These are phyloP conservation scores for Teratosphaeria pseudoeucalypti DNA, from an alignment of 2,329 filamentous ascomycete species.

Conservation along the genomic window DNA sequence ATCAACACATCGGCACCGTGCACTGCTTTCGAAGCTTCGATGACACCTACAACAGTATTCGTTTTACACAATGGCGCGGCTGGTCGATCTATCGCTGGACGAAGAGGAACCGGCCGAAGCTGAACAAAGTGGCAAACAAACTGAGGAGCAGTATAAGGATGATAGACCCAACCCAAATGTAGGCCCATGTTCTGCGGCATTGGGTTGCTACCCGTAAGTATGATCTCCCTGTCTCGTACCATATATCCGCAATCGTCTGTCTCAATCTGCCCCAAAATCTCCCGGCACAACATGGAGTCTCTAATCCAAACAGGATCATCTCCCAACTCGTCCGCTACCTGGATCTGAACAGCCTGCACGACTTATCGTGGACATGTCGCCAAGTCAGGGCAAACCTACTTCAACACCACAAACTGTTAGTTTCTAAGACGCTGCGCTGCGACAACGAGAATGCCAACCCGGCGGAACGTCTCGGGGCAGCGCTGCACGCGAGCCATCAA, in stretches of 20 bases:
- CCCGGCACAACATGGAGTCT: not conserved
- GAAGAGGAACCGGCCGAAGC: constrained; percentile 13
- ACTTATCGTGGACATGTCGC: constrained; percentile 71
- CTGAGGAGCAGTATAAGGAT: constrained; percentile 7
- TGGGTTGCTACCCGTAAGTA: constrained; percentile 56
- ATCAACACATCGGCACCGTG: not conserved
- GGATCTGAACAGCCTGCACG: constrained; percentile 79
- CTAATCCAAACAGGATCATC: constrained; percentile 51
- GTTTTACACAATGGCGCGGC: constrained; percentile 30
- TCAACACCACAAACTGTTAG: constrained; percentile 64
- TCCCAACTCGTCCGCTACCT: constrained; percentile 64
- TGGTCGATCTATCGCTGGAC: constrained; percentile 34
- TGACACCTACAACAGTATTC: not conserved
- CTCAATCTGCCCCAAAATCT: too few species aligned
- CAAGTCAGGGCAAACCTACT: constrained; percentile 68
- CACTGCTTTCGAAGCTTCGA: not conserved
- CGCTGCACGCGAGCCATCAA: constrained; percentile 19
- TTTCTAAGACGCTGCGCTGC: constrained; percentile 69
- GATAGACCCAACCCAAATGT: constrained; percentile 40
- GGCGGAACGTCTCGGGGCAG: constrained; percentile 42
- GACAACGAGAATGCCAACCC: constrained; percentile 53
- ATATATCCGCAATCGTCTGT: not conserved
- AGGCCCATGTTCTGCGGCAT: constrained; percentile 49
- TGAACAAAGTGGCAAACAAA: constrained; percentile 4
- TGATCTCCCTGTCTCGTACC: not conserved